These are phyloP conservation scores for Xanthoconium purpureum DNA, from an alignment of 768 basidiomycete genomes.

Conservation along the genomic window DNA sequence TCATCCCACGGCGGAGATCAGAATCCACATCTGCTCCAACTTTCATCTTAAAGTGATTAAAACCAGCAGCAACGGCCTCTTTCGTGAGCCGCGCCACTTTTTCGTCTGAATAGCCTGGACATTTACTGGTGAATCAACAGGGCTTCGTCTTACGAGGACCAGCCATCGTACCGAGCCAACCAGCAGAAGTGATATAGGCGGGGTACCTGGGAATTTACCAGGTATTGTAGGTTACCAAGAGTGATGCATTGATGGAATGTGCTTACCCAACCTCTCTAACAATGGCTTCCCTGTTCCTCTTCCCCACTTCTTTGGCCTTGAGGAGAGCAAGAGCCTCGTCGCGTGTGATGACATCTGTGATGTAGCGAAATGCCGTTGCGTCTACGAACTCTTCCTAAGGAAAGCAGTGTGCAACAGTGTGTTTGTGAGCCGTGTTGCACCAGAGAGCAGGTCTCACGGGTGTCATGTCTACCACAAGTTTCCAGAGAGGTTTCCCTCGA, in stretches of 20 bases:
- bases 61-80: slow-evolving; percentile 81
- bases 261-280: slow-evolving; percentile 67
- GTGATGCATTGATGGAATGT: not conserved
- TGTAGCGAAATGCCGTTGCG: slow-evolving; percentile 81
- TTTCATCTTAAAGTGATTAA: slow-evolving; percentile 99
- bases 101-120: slow-evolving; percentile 81
- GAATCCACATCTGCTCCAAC: slow-evolving; percentile 81
- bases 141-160: not conserved
- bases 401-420: not conserved
- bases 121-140: slow-evolving; percentile 6
- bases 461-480: slow-evolving; percentile 87
- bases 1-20: slow-evolving; percentile 81
- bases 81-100: slow-evolving; percentile 84
- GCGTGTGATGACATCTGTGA: slow-evolving; percentile 88
- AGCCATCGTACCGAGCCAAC: slow-evolving; percentile 68
- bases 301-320: slow-evolving; percentile 69
- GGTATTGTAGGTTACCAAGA: not conserved
- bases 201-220: slow-evolving; percentile 59
- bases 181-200: slow-evolving; percentile 90
- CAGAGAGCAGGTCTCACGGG: slow-evolving; percentile 42
- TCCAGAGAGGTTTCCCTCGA: slow-evolving; percentile 87
- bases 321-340: slow-evolving; percentile 87
- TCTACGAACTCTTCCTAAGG: slow-evolving; percentile 72
- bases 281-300: slow-evolving; percentile 72
- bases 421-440: not conserved